Evolutionary conservation across 345 rosid species (phyloP).

Genomic region (Gossypium longicalyx): DNA sequence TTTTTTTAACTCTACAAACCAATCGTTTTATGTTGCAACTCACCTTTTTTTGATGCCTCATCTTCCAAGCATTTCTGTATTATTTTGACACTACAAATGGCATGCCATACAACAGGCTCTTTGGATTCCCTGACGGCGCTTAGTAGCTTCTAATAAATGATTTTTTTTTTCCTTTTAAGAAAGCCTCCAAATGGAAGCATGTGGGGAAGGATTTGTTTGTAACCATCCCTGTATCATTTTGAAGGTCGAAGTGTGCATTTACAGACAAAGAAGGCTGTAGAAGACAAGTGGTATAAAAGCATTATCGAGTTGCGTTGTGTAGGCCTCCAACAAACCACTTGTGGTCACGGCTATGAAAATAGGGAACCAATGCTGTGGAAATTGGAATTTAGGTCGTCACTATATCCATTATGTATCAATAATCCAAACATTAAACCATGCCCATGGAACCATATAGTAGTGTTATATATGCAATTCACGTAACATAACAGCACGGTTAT

Average conservation of each 20-base stretch:
- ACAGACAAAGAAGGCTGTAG: conserved; percentile 88
- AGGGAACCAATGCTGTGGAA: conserved; percentile 82
- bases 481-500: conserved; percentile 39
- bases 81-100: background rate
- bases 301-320: conserved; percentile 88
- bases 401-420: background rate
- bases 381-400: conserved; percentile 5
- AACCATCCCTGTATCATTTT: background rate
- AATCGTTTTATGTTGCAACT: background rate
- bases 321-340: conserved; percentile 91
- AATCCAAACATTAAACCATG: background rate
- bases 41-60: background rate
- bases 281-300: conserved; percentile 89
- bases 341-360: conserved; percentile 65
- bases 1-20: too few species aligned
- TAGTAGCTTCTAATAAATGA: background rate
- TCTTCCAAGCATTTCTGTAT: background rate
- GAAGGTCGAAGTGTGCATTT: conserved; percentile 13
- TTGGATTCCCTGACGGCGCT: background rate
- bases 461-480: too few species aligned
- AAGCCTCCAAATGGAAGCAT: background rate
- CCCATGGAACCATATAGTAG: background rate
- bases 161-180: background rate
- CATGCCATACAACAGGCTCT: background rate
- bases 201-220: background rate